These are phyloP conservation scores for Paramecium biaurelia DNA, from an alignment of 73 alveolate genomes.

Conservation along the genomic window DNA sequence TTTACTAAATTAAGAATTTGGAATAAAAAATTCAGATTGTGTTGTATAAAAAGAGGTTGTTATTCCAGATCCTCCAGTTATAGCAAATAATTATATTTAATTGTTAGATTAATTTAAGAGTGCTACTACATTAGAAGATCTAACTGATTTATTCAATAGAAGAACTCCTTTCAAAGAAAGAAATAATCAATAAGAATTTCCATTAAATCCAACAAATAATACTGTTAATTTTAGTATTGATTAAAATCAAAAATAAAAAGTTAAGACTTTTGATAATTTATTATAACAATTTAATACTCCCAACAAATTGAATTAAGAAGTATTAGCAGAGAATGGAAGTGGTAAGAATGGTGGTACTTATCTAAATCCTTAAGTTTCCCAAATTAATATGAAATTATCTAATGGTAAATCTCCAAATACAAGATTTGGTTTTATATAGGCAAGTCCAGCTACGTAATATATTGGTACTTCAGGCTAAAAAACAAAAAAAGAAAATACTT, in stretches of 20 bases:
- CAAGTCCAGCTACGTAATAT: background rate
- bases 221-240: background rate
- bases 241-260: background rate
- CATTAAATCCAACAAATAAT: background rate
- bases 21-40: background rate
- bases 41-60: background rate
- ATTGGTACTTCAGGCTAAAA: background rate
- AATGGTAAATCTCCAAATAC: background rate
- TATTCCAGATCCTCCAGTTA: background rate
- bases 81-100: background rate
- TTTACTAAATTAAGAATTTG: background rate
- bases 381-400: background rate
- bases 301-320: background rate
- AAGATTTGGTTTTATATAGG: background rate
- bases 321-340: background rate
- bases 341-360: background rate
- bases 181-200: background rate
- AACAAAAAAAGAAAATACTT: background rate
- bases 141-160: background rate
- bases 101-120: conserved; percentile 12
- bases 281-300: conserved; percentile 3
- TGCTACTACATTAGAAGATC: conserved; percentile 19
- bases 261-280: background rate
- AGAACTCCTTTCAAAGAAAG: background rate
- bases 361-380: background rate